Conservation (phyloP, 2,329 filamentous ascomycete species). For the Claviceps sp. region DNA sequence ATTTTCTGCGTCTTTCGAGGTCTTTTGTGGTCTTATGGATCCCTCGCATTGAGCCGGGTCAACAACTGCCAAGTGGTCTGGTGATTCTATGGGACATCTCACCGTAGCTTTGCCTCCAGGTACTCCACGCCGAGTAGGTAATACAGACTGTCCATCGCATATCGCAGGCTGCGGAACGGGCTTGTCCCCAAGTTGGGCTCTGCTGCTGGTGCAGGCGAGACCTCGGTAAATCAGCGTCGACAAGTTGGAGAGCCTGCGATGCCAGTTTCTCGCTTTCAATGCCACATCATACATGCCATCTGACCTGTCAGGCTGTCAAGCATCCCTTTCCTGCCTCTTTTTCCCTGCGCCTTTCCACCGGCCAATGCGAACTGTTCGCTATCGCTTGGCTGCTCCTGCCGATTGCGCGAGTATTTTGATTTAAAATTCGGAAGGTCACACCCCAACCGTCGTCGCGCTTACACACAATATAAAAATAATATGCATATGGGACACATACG, state of each 20-base stretch:
- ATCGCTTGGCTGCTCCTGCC: neutral
- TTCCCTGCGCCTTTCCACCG: neutral
- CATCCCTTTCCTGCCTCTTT: neutral
- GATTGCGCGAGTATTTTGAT: neutral
- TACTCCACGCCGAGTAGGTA: neutral
- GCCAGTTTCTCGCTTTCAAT: neutral
- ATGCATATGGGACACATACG: neutral
- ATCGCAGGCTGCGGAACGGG: neutral
- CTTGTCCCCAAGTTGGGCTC: neutral
- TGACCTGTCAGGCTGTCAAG: constrained; percentile 1
- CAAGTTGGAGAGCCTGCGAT: neutral
- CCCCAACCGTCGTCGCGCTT: neutral
- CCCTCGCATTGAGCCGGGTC: neutral
- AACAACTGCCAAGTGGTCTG: neutral
- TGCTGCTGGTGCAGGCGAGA: neutral
- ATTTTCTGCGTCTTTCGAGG: neutral
- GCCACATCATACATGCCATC: neutral
- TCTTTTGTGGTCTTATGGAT: neutral
- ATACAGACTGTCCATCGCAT: neutral
- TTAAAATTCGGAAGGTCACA: neutral
- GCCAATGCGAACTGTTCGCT: neutral
- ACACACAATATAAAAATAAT: neutral
- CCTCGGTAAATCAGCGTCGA: neutral
- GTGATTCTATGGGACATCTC: constrained; percentile 1
- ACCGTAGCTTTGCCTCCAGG: neutral